These are phyloP conservation scores for Athelia sp. DNA, from an alignment of 1,284 basidiomycete genomes.

Conservation along the genomic window DNA sequence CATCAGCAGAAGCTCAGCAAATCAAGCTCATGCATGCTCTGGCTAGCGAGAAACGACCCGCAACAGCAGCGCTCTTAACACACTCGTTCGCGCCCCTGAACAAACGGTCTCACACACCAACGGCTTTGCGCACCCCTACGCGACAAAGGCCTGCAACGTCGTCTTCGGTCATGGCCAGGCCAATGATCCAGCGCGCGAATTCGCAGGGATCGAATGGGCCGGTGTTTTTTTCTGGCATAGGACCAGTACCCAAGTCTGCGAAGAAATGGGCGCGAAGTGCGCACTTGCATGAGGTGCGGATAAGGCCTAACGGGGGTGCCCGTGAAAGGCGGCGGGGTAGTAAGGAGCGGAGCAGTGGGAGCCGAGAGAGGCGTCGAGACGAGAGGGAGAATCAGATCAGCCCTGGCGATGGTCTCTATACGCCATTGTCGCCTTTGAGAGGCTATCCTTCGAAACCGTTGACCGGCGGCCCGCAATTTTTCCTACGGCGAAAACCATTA, in stretches of 20 bases:
- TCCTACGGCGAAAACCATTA: neutral
- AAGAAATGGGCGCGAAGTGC: slow-evolving; percentile 64
- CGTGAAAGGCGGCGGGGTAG: neutral
- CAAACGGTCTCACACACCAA: slow-evolving; percentile 19
- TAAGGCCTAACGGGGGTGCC: slow-evolving; percentile 11
- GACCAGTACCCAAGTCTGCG: slow-evolving; percentile 37
- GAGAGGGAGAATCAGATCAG: neutral
- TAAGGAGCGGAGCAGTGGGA: neutral
- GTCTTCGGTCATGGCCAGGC: slow-evolving; percentile 18
- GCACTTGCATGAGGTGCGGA: slow-evolving; percentile 64
- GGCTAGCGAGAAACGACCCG: slow-evolving; percentile 11
- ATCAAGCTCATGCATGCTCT: neutral
- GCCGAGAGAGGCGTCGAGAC: neutral
- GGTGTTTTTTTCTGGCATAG: slow-evolving; percentile 11
- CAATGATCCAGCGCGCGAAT: slow-evolving; percentile 37
- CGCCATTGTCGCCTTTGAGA: neutral
- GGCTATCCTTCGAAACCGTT: neutral
- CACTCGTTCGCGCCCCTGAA: slow-evolving; percentile 7
- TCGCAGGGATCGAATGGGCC: slow-evolving; percentile 32
- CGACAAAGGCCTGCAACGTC: slow-evolving; percentile 10
- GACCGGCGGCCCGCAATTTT: neutral
- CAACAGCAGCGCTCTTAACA: slow-evolving; percentile 17
- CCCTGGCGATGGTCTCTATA: neutral
- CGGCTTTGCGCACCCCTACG: slow-evolving; percentile 17
- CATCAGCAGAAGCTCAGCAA: neutral